These are phyloP conservation scores for Pezicula carpinea DNA, from an alignment of 2,329 filamentous ascomycete genomes.

Conservation along the genomic window DNA sequence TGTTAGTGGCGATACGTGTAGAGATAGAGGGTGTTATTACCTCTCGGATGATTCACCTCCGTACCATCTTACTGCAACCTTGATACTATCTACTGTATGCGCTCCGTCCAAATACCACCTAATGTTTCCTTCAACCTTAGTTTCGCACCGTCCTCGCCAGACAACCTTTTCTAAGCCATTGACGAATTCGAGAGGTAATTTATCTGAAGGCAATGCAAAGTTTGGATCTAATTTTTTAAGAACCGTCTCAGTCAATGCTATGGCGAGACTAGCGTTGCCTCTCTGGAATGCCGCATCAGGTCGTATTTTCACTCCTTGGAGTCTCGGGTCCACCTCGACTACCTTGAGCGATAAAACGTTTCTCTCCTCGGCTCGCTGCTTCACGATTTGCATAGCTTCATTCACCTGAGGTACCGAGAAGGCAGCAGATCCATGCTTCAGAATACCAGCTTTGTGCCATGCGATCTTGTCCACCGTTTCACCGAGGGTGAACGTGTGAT, in stretches of 20 bases:
- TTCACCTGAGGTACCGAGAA: slow-evolving; percentile 52
- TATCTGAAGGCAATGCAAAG: slow-evolving; percentile 19
- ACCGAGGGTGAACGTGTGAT: slow-evolving; percentile 62
- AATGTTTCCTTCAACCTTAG: slow-evolving; percentile 51
- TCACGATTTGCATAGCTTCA: slow-evolving; percentile 42
- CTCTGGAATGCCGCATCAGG: slow-evolving; percentile 55
- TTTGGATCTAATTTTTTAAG: slow-evolving; percentile 37
- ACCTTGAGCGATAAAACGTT: slow-evolving; percentile 39
- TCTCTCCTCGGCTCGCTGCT: slow-evolving; percentile 48
- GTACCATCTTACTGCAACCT: slow-evolving; percentile 80
- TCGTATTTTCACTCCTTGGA: slow-evolving; percentile 40
- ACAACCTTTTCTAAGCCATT: slow-evolving; percentile 70
- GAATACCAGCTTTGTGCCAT: slow-evolving; percentile 71
- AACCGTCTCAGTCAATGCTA: slow-evolving; percentile 47
- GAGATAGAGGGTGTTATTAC: slow-evolving; percentile 9
- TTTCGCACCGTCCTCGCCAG: slow-evolving; percentile 75
- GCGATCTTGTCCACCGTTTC: slow-evolving; percentile 61
- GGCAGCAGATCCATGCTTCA: slow-evolving; percentile 54
- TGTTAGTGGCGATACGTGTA: neutral
- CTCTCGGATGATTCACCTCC: slow-evolving; percentile 39
- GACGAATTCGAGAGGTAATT: slow-evolving; percentile 60
- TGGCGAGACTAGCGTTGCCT: slow-evolving; percentile 48
- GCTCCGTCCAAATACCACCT: slow-evolving; percentile 90
- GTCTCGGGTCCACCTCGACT: slow-evolving; percentile 40
- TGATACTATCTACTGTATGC: slow-evolving; percentile 86